Evolutionary conservation across 176 grass and related monocot genomes (phyloP).

Genomic region (Oryza coarctata): DNA sequence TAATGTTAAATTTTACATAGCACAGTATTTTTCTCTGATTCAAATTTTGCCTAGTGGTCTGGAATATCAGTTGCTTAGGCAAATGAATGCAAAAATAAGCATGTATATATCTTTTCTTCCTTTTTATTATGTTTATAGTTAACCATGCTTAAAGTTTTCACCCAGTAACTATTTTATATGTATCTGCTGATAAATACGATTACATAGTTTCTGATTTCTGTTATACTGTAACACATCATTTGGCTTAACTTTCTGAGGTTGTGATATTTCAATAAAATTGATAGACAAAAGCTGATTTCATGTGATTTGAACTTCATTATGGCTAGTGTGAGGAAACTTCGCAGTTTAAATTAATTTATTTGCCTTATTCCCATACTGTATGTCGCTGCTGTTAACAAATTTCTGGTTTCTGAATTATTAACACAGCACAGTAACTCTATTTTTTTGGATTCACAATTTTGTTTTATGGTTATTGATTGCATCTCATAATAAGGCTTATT

Average conservation of each 20-base stretch:
- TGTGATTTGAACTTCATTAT: not conserved
- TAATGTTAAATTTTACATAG: not conserved
- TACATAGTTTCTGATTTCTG: not conserved
- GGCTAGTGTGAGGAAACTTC: not conserved
- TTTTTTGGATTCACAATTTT: not conserved
- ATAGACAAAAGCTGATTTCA: not conserved
- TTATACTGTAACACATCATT: not conserved
- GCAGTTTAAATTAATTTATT: slow-evolving; percentile 12
- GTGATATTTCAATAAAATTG: not conserved
- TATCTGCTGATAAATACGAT: not conserved
- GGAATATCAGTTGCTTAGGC: slow-evolving; percentile 17
- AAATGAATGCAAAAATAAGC: not conserved
- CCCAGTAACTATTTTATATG: not conserved
- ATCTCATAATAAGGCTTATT: not conserved
- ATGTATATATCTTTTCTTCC: not conserved
- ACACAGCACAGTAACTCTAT: not conserved
- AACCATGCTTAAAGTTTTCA: not conserved
- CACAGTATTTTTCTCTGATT: not conserved
- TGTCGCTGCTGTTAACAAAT: not conserved
- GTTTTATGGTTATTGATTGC: slow-evolving; percentile 2
- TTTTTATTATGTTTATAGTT: not conserved
- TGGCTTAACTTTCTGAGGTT: not conserved
- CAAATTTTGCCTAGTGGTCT: not conserved
- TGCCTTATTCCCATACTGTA: not conserved
- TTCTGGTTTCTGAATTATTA: not conserved